Evolutionary conservation across 2,329 filamentous ascomycete genomes (phyloP), one percentile per base, ranked within the genome.

Genomic region (Sodiomyces alkalinus): DNA sequence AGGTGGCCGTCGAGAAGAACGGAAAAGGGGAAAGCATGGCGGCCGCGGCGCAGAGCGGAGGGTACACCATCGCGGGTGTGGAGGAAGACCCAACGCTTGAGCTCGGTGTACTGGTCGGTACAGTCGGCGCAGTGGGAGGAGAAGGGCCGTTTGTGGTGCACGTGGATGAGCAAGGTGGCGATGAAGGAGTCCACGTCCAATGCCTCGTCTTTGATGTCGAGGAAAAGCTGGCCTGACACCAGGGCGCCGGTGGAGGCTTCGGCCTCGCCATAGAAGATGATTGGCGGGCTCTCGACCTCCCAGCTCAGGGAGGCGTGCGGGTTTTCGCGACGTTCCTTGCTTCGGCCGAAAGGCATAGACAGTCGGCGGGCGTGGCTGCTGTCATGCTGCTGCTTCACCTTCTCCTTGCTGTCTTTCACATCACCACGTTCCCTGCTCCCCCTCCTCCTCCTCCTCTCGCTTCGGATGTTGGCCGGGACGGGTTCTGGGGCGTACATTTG

Each of bases 11-110:
- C 73, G 24, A 98, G 68, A 28, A 94, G 64, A 41, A 83, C 77
- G 41, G 83, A 92, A 53, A 94, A 93, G 27, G 90, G 87, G 48
- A 86, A 92, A 25, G 72, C 64, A 51, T 94, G 83, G 47, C 46
- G 51, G 53, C 69, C 69, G 46, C 59, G 63, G 34, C 48, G 47
- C 30, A 75, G 50, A 8, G 52, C 52, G 12, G 63, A 53, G 23
- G 67, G 62, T 14, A 17, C 14, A 27, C 27, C 17, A n/a, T n/a
- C n/a, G n/a, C n/a, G n/a, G 25, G 62, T 60, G 13, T 64, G 66
- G 33, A 92, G 55, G 43, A 96, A 80, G 18, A 70, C 68, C 83
- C 85, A 94, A 29, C 64, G 71, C 50, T 78, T 76, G 36, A 96
- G 55, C 47, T 85, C 74, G 19, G 74, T 82, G 33, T 64, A 67